Evolutionary conservation across 805 yeast genomes (phyloP), one percentile per base, ranked within the genome.

Genomic region (Wickerhamiella qilinensis): DNA sequence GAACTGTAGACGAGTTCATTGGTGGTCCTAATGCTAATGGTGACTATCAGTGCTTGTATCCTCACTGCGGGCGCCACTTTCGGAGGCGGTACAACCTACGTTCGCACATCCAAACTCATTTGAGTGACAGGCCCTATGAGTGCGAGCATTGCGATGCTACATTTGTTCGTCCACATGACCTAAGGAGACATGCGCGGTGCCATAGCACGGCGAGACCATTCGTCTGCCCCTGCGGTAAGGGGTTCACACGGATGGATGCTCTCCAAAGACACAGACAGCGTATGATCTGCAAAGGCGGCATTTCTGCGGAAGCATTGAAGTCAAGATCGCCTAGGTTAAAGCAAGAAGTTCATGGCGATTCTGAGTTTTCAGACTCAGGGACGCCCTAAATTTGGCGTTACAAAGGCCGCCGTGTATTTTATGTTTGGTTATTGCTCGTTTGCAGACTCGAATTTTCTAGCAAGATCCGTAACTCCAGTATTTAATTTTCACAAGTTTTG

Each of bases 61-160:
- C 78, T 14, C 67, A 67, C 39, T 91, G 99, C 60, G 79, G 81
- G 8, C 85, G 91, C 59, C 62, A 69, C 39, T 88, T 91, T 59
- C 75, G 85, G 6, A 68, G 98, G 52, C 67, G 94, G 35, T 93
- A 93, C 58, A 91, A 91, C 52, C 83, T 84, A 11, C 65, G 97
- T 44, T 83, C 95, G 0, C 99, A 91, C 57, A 86, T 91, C 40
- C 98, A 91, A 56, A 91, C 98, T 1, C 99, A 91, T 64, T 60
- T 91, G 36, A 77, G 88, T 55, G 98, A 93, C 56, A 65, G 96
- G 45, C 99, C 99, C 1, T 88, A 83, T 58, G 63, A 68, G 0
- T 91, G 99, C 60, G 66, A 64, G 30, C 47, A 44, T 33, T 91
- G 99, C 58, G 69, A 72, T 3, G 82, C 86, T 48, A 71, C 82